Evolutionary conservation across 2,329 filamentous ascomycete genomes (phyloP), one percentile per base, ranked within the genome.

Genomic region (Stachybotrys echinatus): DNA sequence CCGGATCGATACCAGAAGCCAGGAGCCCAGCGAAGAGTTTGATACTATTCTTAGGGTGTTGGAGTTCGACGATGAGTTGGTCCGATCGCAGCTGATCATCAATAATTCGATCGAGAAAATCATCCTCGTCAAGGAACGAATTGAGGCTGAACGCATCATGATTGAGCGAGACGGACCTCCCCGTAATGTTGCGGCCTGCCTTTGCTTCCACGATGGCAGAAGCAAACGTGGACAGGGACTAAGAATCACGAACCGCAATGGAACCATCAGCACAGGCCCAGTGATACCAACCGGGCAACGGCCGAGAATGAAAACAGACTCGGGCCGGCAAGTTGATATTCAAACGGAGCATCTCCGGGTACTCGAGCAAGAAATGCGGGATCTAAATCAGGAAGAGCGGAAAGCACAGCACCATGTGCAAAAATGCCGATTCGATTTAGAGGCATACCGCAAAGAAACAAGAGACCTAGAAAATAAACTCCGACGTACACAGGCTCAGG

Each of bases 51-150:
- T 96, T 43, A 81, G 89, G 47, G 83, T 89, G 1, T 74, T 99
- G 48, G 85, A 90, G 67, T 88, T 97, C 54, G 88, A 94, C 53
- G 83, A 92, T 56, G 80, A 88, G 19, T 70, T 88, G 42, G 85
- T 96, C 19, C 84, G 84, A 46, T 87, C 90, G 53, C 85, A 91
- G 52, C 73, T 97, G 44, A 86, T 99, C 60, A 94, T 97, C 64
- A 86, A 85, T 54, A 80, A 90, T 58, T 71, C 73, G 6, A 89
- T 96, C 48, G 94, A 99, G 54, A 92, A 96, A 65, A 83, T 86
- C 7, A 81, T 96, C 6, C 74, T 99, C 1, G 83, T 96, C 48
- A 75, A 84, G 49, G 75, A 85, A 23, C 75, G 88, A 23, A 67
- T 75, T 2, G 79, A 89, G 50, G 94, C 86, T 1, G 75, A 85